Evolutionary conservation across 2,329 filamentous ascomycete genomes (phyloP), one percentile per base, ranked within the genome.

Genomic region (Aureobasidium sp.): DNA sequence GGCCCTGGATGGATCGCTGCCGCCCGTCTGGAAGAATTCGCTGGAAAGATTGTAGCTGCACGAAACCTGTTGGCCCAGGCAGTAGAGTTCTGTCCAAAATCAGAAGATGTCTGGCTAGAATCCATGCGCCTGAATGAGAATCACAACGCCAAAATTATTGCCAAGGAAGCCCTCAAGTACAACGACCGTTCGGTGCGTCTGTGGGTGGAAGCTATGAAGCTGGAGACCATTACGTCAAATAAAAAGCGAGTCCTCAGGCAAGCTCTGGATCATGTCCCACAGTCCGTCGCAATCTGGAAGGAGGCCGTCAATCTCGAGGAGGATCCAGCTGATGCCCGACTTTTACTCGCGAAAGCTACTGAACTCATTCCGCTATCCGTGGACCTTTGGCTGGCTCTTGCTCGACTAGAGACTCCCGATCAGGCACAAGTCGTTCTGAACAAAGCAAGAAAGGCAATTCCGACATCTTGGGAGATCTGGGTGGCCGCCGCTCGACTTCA

Each of bases 271-370:
- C 88, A 96, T 70, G 89, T 97, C 44, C 92, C 92, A 0, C 91
- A 96, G 70, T 97, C 93, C 0, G 94, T 97, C 52, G 88, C 90
- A 46, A 83, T 99, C n/a, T 99, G 94, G 94, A 99, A 97, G 73
- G 91, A 95, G 72, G 88, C 93, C 5, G 93, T 99, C 65, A 97
- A 97, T 68, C 78, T 97, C 61, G 94, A 97, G 71, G 93, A 97
- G 70, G 88, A 96, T 68, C 84, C 89, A 0, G 88, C 87, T 34
- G 91, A 97, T 77, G 95, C 95, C 5, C 87, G 87, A 65, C 79
- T 99, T 62, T 81, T 99, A 61, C 84, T 99, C 51, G 92, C 91
- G 52, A 97, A 97, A 76, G 95, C 95, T 0, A 96, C 92, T 0
- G 92, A 99, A 69, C 88, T 97, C 63, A 96, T 99, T 62, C 93